Evolutionary conservation across 164 flowering plant genomes (phyloP).

Genomic region (Vitis rotundifolia): DNA sequence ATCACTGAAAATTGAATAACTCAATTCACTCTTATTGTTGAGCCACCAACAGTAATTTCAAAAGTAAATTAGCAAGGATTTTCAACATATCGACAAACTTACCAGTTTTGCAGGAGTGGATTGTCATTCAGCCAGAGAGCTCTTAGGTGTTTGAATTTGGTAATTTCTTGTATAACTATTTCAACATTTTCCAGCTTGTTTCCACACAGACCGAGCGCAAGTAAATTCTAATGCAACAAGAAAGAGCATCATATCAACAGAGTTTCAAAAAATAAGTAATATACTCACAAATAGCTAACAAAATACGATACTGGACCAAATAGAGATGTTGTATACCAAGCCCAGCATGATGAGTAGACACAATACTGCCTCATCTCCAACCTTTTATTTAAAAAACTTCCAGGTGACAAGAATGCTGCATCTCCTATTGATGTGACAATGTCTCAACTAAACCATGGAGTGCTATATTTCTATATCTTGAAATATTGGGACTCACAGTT

Average conservation of each 20-base stretch:
- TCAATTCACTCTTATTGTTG: conserved; percentile 11
- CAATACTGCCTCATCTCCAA: too few relatives aligned
- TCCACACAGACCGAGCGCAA: conserved; percentile 79
- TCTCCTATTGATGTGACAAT: neutral
- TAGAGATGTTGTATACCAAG: neutral
- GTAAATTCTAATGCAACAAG: conserved; percentile 54
- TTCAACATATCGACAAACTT: conserved; percentile 13
- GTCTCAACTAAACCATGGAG: neutral
- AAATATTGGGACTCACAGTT: too few relatives aligned
- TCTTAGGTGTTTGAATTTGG: conserved; percentile 57
- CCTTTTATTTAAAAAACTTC: too few relatives aligned
- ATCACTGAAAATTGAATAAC: conserved; percentile 40
- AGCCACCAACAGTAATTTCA: neutral
- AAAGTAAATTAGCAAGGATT: neutral
- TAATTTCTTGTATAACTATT: conserved; percentile 48
- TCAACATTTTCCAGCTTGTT: conserved; percentile 70
- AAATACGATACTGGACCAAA: neutral
- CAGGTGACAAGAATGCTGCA: neutral
- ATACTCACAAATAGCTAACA: neutral
- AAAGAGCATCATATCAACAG: conserved; percentile 1
- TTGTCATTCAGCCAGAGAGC: conserved; percentile 95
- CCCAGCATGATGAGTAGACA: too few relatives aligned
- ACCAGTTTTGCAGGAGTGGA: conserved; percentile 62
- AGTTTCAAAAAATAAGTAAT: neutral
- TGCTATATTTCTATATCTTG: neutral